phyloP scores from a whole-genome alignment of 73 alveolate species.

The Stentor roeselii region DNA sequence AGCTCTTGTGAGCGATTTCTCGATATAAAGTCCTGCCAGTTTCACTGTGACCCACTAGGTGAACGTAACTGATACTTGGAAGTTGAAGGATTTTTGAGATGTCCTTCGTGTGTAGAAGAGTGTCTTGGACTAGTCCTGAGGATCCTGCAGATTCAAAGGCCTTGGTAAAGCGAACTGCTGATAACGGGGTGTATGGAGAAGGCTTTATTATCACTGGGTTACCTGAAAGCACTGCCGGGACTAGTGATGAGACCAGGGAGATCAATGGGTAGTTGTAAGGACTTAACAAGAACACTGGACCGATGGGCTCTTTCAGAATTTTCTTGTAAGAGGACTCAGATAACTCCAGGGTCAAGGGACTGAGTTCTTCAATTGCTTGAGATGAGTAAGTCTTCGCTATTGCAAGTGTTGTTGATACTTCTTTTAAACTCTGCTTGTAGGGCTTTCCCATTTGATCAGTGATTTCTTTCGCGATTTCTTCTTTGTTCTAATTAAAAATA shows the following conservation, averaged over 20 bases:
- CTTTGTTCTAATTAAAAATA: constrained; percentile 30
- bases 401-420: constrained; percentile 25
- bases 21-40: constrained; percentile 36
- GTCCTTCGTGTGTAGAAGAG: constrained; percentile 19
- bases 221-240: constrained; percentile 43
- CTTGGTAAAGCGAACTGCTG: background rate
- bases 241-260: constrained; percentile 16
- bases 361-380: constrained; percentile 27
- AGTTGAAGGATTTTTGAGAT: constrained; percentile 1
- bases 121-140: constrained; percentile 22
- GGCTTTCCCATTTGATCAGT: constrained; percentile 47
- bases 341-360: background rate
- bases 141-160: constrained; percentile 33
- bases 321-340: constrained; percentile 15
- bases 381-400: constrained; percentile 2
- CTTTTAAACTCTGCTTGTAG: constrained; percentile 29
- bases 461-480: constrained; percentile 35
- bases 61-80: constrained; percentile 29
- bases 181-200: constrained; percentile 33
- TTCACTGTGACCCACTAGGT: constrained; percentile 30
- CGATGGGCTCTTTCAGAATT: constrained; percentile 37
- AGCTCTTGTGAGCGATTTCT: constrained; percentile 36
- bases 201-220: constrained; percentile 35
- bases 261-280: constrained; percentile 36
- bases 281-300: constrained; percentile 35